Evolutionary conservation across 2,329 filamentous ascomycete species (phyloP), one percentile per base, ranked within the genome.

Genomic region (Colletotrichum spinosum): DNA sequence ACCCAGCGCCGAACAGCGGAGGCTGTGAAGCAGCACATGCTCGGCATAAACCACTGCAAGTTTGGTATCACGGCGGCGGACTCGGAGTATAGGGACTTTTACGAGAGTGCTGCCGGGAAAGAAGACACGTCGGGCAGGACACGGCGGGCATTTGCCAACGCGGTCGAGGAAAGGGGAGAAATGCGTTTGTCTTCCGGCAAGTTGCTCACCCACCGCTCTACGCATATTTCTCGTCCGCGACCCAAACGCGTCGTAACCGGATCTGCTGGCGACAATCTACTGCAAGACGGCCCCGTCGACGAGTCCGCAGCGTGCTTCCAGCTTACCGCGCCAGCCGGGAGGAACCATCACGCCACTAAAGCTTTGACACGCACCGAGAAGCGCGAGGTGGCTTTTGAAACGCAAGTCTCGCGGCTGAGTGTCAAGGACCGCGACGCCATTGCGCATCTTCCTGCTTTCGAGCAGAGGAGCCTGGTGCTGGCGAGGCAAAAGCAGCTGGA

Each of bases 21-120:
- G 54, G 85, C 78, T 0, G 79, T 81, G 0, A 82, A 84, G 67
- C 82, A 84, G 41, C 85, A 86, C 58, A 86, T 86, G 83, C 69
- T 73, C 0, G 77, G 73, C 2, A 85, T 82, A 52, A 79, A 81
- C 0, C 83, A 86, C 61, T 86, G 83, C 68, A 77, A 72, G 25
- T 73, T 84, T 42, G 75, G 83, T 37, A 69, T 80, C 0, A 57
- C 72, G 0, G 70, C 72, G 3, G 67, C 74, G 4, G 75, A 73
- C n/a, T 73, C 75, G 0, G 80, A 83, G 46, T 77, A 76, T 11
- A 69, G 72, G 33, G 78, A 82, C 3, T 82, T 83, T 55, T 84
- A 80, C 56, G 74, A 81, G 8, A 65, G 71, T 10, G 10, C 50
- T 0, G 60, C 70, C 4, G 59, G 64, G 7, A 68, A 55, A 11